These are phyloP conservation scores for Penicillium sp. DNA, from an alignment of 2,329 filamentous ascomycete genomes.

Conservation along the genomic window DNA sequence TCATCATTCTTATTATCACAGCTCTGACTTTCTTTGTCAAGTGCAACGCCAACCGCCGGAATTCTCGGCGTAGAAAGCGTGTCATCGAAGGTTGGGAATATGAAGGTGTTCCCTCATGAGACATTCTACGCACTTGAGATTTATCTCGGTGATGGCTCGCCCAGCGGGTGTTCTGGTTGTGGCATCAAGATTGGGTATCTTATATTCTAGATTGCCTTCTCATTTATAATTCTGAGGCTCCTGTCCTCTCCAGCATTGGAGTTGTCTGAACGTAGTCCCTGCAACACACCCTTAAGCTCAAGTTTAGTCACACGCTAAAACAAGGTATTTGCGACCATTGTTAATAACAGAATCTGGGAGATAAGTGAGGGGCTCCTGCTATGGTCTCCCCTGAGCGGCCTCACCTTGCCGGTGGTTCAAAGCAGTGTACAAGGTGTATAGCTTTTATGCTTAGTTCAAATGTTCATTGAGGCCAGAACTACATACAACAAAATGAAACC, in stretches of 20 bases:
- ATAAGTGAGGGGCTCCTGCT: neutral
- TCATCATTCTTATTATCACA: slow-evolving; percentile 55
- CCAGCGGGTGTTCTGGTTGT: neutral
- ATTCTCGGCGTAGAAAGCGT: slow-evolving; percentile 44
- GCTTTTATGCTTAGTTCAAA: neutral
- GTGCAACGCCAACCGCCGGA: slow-evolving; percentile 53
- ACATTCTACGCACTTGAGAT: no score
- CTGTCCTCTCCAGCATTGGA: neutral
- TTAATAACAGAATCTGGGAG: neutral
- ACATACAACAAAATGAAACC: slow-evolving; percentile 3
- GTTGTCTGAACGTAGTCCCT: neutral
- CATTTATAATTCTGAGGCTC: neutral
- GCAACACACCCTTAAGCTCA: neutral
- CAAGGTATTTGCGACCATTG: neutral
- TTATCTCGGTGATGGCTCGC: neutral
- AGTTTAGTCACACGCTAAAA: neutral
- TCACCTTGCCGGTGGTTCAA: no score
- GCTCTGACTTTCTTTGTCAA: slow-evolving; percentile 56
- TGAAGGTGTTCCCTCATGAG: slow-evolving; percentile 54
- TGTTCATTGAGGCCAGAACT: slow-evolving; percentile 1
- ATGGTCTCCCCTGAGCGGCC: neutral
- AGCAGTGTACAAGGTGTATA: neutral
- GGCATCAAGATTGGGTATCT: neutral
- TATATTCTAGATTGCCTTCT: neutral
- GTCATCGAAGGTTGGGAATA: slow-evolving; percentile 54